phyloP scores from a whole-genome alignment of 257 asterid genomes.

The Plantago major region DNA sequence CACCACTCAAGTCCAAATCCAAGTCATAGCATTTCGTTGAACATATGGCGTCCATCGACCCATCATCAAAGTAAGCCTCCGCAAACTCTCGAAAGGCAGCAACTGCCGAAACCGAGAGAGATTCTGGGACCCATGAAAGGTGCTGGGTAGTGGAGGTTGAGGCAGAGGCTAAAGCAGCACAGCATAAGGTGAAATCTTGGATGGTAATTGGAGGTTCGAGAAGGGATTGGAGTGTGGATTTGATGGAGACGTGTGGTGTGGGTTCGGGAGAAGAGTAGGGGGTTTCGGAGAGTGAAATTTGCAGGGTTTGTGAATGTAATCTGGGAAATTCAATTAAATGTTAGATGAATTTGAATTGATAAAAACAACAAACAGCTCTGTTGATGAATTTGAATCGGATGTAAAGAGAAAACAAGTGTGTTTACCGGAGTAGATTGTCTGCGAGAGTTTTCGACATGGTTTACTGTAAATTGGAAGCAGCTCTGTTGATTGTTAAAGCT shows the following conservation, averaged over 20 bases:
- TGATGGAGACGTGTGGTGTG: slow-evolving; percentile 49
- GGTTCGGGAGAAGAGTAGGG: slow-evolving; percentile 59
- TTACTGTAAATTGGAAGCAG: slow-evolving; percentile 16
- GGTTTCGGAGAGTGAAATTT: slow-evolving; percentile 34
- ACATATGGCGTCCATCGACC: slow-evolving; percentile 27
- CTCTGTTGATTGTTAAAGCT: slow-evolving; percentile 11
- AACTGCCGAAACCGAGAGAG: slow-evolving; percentile 42
- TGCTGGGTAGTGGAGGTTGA: slow-evolving; percentile 45
- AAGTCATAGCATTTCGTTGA: slow-evolving; percentile 41
- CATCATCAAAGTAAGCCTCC: slow-evolving; percentile 30
- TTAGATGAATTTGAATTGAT: not conserved
- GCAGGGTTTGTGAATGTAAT: slow-evolving; percentile 31
- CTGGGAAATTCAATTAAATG: not conserved
- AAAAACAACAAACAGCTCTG: not conserved
- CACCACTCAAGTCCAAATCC: slow-evolving; percentile 50
- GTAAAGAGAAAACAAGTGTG: not conserved
- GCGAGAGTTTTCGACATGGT: slow-evolving; percentile 26
- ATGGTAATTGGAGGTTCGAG: slow-evolving; percentile 29
- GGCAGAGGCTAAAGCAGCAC: slow-evolving; percentile 77
- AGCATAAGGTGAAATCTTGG: slow-evolving; percentile 54
- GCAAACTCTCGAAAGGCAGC: slow-evolving; percentile 49
- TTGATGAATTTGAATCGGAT: not conserved
- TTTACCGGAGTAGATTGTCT: slow-evolving; percentile 37
- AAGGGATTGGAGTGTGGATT: slow-evolving; percentile 55
- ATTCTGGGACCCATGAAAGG: slow-evolving; percentile 61